Conservation (phyloP, 805 yeast species). For the Starmerella khaoyaiensis region DNA sequence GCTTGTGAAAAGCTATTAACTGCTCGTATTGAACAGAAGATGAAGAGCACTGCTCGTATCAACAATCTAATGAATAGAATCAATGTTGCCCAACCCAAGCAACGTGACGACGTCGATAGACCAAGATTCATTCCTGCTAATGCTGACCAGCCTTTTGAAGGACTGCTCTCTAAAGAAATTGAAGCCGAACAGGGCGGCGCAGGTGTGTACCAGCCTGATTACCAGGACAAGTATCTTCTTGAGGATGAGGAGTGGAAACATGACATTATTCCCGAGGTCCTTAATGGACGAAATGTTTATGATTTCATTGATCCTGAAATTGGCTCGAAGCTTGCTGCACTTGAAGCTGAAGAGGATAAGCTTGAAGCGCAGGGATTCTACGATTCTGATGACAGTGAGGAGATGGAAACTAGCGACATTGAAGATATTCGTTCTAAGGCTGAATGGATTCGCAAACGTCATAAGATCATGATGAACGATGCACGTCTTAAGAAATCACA, state of each 20-base stretch:
- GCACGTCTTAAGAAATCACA: conserved; percentile 76
- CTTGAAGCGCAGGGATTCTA: conserved; percentile 91
- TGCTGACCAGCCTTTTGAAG: conserved; percentile 55
- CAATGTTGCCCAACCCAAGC: conserved; percentile 82
- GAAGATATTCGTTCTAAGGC: conserved; percentile 76
- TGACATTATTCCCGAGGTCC: conserved; percentile 90
- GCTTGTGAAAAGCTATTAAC: conserved; percentile 96
- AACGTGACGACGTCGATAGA: conserved; percentile 71
- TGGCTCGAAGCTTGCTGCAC: conserved; percentile 79
- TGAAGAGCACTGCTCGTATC: conserved; percentile 84
- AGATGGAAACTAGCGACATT: conserved; percentile 46
- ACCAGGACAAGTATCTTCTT: conserved; percentile 79
- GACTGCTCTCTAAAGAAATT: conserved; percentile 72
- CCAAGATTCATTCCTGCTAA: conserved; percentile 73
- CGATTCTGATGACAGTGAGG: conserved; percentile 51
- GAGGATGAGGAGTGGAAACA: conserved; percentile 98
- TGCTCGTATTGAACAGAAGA: conserved; percentile 90
- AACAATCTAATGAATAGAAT: conserved; percentile 84
- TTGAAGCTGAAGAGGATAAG: conserved; percentile 94
- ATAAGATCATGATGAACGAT: conserved; percentile 81
- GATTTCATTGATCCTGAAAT: conserved; percentile 96
- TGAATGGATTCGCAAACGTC: conserved; percentile 87
- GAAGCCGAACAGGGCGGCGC: conserved; percentile 97
- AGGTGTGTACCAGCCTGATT: conserved; percentile 88
- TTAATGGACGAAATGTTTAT: conserved; percentile 92